phyloP scores from a whole-genome alignment of 2,329 filamentous ascomycete species.

The Aspergillus brunneoviolaceus region DNA sequence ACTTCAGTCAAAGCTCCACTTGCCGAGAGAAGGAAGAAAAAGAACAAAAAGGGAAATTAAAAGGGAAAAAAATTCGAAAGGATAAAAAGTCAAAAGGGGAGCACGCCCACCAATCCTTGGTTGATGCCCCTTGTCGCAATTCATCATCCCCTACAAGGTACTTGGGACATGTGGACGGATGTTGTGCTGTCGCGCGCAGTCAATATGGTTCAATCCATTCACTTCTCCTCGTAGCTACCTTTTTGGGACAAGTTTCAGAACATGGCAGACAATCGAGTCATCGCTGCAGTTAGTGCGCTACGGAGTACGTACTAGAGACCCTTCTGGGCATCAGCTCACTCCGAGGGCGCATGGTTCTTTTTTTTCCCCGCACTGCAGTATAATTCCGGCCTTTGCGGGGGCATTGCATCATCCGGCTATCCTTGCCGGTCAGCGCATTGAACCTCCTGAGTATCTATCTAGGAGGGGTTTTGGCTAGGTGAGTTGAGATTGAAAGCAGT shows the following conservation, averaged over 20 bases:
- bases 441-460: constrained; percentile 2
- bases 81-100: neutral
- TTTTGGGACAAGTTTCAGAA: constrained; percentile 12
- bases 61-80: neutral
- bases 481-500: neutral
- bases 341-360: neutral
- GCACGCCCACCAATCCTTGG: neutral
- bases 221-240: constrained; percentile 14
- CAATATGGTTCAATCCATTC: too few species aligned
- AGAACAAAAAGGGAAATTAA: neutral
- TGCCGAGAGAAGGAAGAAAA: neutral
- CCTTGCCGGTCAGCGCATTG: constrained; percentile 5
- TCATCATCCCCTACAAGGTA: neutral
- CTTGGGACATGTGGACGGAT: neutral
- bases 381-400: constrained; percentile 27
- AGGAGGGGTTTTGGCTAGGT: neutral
- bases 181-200: neutral
- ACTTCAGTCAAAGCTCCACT: constrained; percentile 11
- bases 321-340: constrained; percentile 2
- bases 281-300: neutral
- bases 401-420: constrained; percentile 20
- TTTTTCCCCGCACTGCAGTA: constrained; percentile 30
- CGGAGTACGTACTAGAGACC: neutral
- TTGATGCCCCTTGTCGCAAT: neutral
- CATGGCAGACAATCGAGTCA: constrained; percentile 5